Percentiles rank a stretch among this genome's conserved stretches.
Conservation (phyloP, 148 eudicot genomes). For the Polygonum maritimum region DNA sequence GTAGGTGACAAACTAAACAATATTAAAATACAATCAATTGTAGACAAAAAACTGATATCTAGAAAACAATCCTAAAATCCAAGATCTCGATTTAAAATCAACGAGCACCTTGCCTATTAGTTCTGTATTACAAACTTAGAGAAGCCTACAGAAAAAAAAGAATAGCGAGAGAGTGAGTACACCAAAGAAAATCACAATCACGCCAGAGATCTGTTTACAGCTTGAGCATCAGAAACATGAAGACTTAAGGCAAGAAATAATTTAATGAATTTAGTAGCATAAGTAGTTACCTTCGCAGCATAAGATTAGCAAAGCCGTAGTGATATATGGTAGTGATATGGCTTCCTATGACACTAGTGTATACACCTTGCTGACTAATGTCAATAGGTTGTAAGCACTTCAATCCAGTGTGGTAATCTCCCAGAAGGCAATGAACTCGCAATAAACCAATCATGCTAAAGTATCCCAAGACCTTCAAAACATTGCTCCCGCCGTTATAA, state of each 20-base stretch:
- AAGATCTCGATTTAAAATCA: background rate
- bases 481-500: slow-evolving; percentile 93
- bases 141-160: background rate
- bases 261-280: background rate
- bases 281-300: slow-evolving; percentile 68
- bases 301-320: slow-evolving; percentile 96
- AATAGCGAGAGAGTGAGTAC: background rate
- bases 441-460: slow-evolving; percentile 98
- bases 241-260: background rate
- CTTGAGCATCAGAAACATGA: background rate
- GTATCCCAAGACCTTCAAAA: slow-evolving; percentile 90
- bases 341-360: slow-evolving; percentile 90
- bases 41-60: background rate
- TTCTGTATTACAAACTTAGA: background rate
- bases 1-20: background rate
- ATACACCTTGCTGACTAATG: slow-evolving; percentile 92
- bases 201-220: background rate
- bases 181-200: background rate
- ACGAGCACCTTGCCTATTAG: background rate
- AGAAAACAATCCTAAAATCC: background rate
- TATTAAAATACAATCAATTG: background rate
- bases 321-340: slow-evolving; percentile 92
- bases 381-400: slow-evolving; percentile 90
- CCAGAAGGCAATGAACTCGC: slow-evolving; percentile 84
- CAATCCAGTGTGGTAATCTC: slow-evolving; percentile 93